These are phyloP conservation scores for Cyberlindnera euphorbiiphila DNA, from an alignment of 805 yeast genomes.

Conservation along the genomic window DNA sequence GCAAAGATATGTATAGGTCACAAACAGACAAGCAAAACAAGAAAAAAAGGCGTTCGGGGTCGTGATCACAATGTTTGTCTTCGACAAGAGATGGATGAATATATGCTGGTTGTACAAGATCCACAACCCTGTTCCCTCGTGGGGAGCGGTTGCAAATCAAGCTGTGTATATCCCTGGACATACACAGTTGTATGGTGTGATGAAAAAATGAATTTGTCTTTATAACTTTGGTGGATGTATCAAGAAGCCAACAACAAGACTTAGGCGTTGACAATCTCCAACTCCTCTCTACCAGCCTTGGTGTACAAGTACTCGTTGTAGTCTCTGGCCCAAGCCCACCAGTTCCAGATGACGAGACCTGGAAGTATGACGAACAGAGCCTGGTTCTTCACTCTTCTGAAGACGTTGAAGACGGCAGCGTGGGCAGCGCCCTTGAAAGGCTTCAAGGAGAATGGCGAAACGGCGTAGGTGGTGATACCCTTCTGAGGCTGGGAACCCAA, in stretches of 20 bases:
- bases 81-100: neutral
- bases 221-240: no score
- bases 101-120: no score
- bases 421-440: constrained; percentile 85
- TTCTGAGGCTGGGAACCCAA: constrained; percentile 85
- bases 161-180: no score
- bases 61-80: no score
- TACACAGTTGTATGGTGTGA: no score
- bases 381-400: constrained; percentile 91
- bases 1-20: constrained; percentile 4
- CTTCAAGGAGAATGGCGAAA: constrained; percentile 90
- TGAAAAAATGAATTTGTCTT: no score
- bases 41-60: no score
- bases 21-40: constrained; percentile 2
- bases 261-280: constrained; percentile 55
- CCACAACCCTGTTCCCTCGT: no score
- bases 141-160: no score
- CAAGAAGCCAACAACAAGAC: neutral
- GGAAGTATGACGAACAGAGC: constrained; percentile 75
- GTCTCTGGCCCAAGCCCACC: constrained; percentile 85
- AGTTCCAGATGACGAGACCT: constrained; percentile 71
- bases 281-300: constrained; percentile 95
- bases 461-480: constrained; percentile 81
- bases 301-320: constrained; percentile 93
- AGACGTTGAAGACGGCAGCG: constrained; percentile 85